These are phyloP conservation scores for Trichocladium uniseriatum DNA, from an alignment of 495 filamentous ascomycete genomes.

Conservation along the genomic window DNA sequence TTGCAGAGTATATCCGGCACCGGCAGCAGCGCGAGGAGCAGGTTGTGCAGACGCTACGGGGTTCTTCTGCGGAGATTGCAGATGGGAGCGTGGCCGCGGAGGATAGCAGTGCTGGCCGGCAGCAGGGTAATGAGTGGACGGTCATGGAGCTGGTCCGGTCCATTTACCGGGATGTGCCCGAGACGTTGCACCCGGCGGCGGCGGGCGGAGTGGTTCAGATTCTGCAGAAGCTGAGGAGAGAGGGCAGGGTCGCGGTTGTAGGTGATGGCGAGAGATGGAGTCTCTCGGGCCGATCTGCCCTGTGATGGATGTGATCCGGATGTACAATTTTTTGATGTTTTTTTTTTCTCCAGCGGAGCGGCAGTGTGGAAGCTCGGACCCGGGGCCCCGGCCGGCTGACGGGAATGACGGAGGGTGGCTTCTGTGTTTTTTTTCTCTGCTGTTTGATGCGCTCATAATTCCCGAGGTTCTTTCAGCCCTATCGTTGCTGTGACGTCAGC, in stretches of 20 bases:
- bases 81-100: slow-evolving; percentile 21
- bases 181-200: slow-evolving; percentile 64
- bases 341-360: too few relatives aligned
- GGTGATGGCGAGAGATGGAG: slow-evolving; percentile 45
- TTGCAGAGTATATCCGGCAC: slow-evolving; percentile 76
- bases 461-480: too few relatives aligned
- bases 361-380: too few relatives aligned
- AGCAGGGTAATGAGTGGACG: slow-evolving; percentile 51
- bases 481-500: not conserved
- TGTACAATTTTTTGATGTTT: too few relatives aligned
- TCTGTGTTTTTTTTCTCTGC: too few relatives aligned
- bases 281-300: slow-evolving; percentile 29
- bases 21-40: slow-evolving; percentile 71
- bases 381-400: too few relatives aligned
- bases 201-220: slow-evolving; percentile 59
- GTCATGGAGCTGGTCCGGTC: slow-evolving; percentile 74
- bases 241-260: slow-evolving; percentile 50
- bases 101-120: slow-evolving; percentile 23
- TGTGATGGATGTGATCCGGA: slow-evolving; percentile 25
- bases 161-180: slow-evolving; percentile 72
- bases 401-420: too few relatives aligned
- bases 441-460: too few relatives aligned
- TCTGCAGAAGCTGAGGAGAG: slow-evolving; percentile 56
- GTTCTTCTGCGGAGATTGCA: not conserved
- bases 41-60: slow-evolving; percentile 56